These are phyloP conservation scores for Lactarius psammicola DNA, from an alignment of 768 basidiomycete species.

Conservation along the genomic window DNA sequence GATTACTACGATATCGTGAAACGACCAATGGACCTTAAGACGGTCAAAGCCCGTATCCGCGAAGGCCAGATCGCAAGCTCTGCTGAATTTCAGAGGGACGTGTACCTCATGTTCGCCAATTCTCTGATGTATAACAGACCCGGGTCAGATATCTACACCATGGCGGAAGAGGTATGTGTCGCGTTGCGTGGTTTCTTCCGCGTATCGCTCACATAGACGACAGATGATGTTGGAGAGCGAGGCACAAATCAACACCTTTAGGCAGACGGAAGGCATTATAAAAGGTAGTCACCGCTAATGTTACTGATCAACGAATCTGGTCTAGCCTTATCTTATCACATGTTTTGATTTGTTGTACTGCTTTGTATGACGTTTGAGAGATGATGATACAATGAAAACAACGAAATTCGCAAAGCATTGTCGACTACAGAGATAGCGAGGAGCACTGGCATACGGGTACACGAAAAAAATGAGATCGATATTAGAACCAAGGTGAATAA, in stretches of 20 bases:
- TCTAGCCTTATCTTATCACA: constrained; percentile 3
- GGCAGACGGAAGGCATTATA: constrained; percentile 69
- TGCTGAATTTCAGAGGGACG: constrained; percentile 85
- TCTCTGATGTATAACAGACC: constrained; percentile 96
- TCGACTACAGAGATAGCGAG: constrained; percentile 18
- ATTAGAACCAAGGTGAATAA: constrained; percentile 83
- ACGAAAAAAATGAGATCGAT: neutral
- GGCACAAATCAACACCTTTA: constrained; percentile 60
- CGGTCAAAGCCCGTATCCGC: constrained; percentile 81
- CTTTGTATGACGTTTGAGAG: constrained; percentile 22
- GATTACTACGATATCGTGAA: constrained; percentile 92
- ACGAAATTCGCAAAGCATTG: constrained; percentile 18
- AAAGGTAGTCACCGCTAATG: constrained; percentile 25
- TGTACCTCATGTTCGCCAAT: constrained; percentile 93
- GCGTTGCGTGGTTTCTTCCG: neutral
- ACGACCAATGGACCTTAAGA: constrained; percentile 94
- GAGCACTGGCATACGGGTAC: constrained; percentile 16
- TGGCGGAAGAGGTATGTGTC: constrained; percentile 82
- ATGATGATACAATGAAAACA: constrained; percentile 18
- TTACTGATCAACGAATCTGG: neutral
- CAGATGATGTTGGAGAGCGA: constrained; percentile 81
- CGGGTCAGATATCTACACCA: constrained; percentile 78
- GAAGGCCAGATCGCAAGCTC: constrained; percentile 80
- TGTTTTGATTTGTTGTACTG: constrained; percentile 22
- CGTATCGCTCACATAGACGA: neutral